Percentiles rank a stretch among this genome's conserved stretches.
Evolutionary conservation across 1,284 basidiomycete species (phyloP).

Genomic region (Sporisorium exsertum): DNA sequence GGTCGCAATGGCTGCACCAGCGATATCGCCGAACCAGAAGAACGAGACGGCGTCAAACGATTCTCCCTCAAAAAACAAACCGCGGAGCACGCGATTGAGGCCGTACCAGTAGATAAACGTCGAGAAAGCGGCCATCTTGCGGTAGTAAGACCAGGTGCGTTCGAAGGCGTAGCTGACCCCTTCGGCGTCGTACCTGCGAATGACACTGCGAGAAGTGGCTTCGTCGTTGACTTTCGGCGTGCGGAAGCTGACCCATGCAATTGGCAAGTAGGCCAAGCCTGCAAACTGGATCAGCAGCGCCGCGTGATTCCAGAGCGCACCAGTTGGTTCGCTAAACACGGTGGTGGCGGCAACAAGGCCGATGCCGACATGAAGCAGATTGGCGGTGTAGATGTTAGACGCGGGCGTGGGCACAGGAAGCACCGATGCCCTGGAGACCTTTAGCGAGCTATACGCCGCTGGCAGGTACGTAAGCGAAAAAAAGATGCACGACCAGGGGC

Average conservation of each 20-base stretch:
- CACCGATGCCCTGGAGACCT: slow-evolving; percentile 33
- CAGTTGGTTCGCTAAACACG: slow-evolving; percentile 14
- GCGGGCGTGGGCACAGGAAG: slow-evolving; percentile 45
- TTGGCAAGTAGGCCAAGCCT: slow-evolving; percentile 30
- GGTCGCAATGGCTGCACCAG: slow-evolving; percentile 19
- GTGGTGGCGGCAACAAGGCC: slow-evolving; percentile 17
- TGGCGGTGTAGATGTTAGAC: slow-evolving; percentile 44
- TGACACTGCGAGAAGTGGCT: slow-evolving; percentile 27
- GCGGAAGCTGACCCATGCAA: slow-evolving; percentile 40
- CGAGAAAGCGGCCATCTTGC: slow-evolving; percentile 45
- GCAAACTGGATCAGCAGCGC: slow-evolving; percentile 38
- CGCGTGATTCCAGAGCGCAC: slow-evolving; percentile 33
- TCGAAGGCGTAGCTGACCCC: slow-evolving; percentile 54
- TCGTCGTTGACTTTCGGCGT: slow-evolving; percentile 48
- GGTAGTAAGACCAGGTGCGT: slow-evolving; percentile 57
- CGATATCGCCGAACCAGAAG: slow-evolving; percentile 47
- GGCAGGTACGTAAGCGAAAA: slow-evolving; percentile 31
- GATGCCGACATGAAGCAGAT: slow-evolving; percentile 28
- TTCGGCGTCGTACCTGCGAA: slow-evolving; percentile 46
- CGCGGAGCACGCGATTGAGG: slow-evolving; percentile 42
- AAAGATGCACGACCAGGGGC: slow-evolving; percentile 37
- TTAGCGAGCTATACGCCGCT: slow-evolving; percentile 36
- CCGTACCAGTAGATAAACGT: slow-evolving; percentile 57
- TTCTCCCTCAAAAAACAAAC: slow-evolving; percentile 16
- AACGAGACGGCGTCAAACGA: slow-evolving; percentile 38